A percentile compares a stretch with the other conserved stretches of the same genome.
These are phyloP conservation scores for Penicillium corylophilum DNA, from an alignment of 2,329 filamentous ascomycete genomes.

Conservation along the genomic window DNA sequence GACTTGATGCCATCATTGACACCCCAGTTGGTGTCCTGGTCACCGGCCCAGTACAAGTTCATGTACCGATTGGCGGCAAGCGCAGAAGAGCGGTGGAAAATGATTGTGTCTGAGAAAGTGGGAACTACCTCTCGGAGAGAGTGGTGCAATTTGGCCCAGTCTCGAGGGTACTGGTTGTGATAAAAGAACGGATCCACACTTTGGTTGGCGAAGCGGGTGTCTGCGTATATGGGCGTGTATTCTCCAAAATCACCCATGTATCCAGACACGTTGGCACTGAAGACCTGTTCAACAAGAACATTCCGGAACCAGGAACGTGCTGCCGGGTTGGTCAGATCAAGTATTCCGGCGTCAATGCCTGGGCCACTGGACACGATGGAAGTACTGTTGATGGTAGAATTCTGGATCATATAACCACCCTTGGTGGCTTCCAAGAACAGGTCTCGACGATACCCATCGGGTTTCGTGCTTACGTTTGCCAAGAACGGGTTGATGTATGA, in stretches of 20 bases:
- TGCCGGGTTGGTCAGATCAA: constrained; percentile 37
- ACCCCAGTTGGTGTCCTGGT: constrained; percentile 37
- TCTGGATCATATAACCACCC: constrained; percentile 34
- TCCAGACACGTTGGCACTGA: constrained; percentile 36
- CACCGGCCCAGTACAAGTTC: constrained; percentile 42
- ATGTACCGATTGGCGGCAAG: constrained; percentile 33
- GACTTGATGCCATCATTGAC: constrained; percentile 38
- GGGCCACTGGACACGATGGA: constrained; percentile 38
- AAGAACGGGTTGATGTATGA: constrained; percentile 38
- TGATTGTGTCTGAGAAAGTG: constrained; percentile 30
- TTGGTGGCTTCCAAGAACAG: constrained; percentile 34
- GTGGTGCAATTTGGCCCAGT: constrained; percentile 36
- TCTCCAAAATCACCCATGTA: constrained; percentile 42
- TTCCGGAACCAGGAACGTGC: constrained; percentile 34
- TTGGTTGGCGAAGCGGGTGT: constrained; percentile 27
- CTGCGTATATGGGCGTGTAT: constrained; percentile 32
- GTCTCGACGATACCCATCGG: constrained; percentile 30
- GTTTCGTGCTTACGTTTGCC: constrained; percentile 36
- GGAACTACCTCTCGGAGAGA: constrained; percentile 27
- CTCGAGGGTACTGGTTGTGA: constrained; percentile 37
- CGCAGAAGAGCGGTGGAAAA: constrained; percentile 38
- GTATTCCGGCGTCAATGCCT: constrained; percentile 37
- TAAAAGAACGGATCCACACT: constrained; percentile 31
- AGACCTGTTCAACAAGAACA: constrained; percentile 34
- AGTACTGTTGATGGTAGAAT: constrained; percentile 34